Evolutionary conservation across 306 rosid species (phyloP).

Genomic region (Fragaria ananassa): DNA sequence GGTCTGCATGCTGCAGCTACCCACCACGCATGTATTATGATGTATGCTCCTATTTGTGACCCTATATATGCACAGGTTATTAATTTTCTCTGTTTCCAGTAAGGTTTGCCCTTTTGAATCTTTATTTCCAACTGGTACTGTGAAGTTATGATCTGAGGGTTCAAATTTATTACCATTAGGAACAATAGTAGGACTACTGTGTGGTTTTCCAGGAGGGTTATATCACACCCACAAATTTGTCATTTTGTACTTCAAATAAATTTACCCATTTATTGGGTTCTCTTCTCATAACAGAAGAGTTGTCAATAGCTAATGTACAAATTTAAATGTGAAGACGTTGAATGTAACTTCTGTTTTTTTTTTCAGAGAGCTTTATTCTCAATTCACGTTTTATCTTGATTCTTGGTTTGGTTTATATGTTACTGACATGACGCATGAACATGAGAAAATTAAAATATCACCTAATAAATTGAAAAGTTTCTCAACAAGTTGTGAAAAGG

Average conservation of each 20-base stretch:
- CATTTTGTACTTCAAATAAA: background rate
- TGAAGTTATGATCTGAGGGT: background rate
- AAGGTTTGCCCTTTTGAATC: background rate
- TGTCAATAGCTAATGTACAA: background rate
- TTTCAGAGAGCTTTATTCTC: background rate
- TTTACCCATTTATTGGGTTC: background rate
- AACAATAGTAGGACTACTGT: background rate
- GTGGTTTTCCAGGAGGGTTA: background rate
- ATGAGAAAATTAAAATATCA: too few relatives aligned
- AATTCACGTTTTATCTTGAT: too few relatives aligned
- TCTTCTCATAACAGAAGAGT: background rate
- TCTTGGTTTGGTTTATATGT: too few relatives aligned
- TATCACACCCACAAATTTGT: background rate
- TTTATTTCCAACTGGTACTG: background rate
- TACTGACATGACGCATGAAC: too few relatives aligned
- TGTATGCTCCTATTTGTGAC: background rate
- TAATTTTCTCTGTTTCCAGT: background rate
- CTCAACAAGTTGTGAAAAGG: too few relatives aligned
- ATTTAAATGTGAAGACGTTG: background rate
- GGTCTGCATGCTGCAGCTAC: background rate
- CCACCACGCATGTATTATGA: background rate
- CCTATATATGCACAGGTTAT: background rate
- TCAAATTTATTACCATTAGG: background rate
- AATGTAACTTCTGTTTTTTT: too few relatives aligned
- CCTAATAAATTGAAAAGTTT: too few relatives aligned